Evolutionary conservation across 441 rosid species (phyloP).

Genomic region (Erodium trifolium): DNA sequence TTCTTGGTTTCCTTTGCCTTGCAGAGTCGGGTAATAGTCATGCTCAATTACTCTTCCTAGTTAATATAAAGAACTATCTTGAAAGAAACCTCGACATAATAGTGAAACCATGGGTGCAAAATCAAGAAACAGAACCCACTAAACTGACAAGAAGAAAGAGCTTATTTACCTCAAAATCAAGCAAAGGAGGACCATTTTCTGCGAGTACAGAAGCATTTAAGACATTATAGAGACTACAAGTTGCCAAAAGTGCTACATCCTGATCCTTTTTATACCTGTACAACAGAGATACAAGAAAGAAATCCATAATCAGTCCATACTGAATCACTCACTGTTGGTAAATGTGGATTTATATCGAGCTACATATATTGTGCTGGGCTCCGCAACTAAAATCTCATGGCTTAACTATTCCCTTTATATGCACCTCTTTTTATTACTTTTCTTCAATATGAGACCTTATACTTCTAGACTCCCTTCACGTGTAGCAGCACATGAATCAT

Average conservation of each 20-base stretch:
- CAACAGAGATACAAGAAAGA: constrained; percentile 16
- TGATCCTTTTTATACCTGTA: constrained; percentile 80
- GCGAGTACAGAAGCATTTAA: constrained; percentile 70
- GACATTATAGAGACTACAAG: constrained; percentile 73
- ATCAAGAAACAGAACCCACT: not conserved
- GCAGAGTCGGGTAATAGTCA: not conserved
- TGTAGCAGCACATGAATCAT: too few species aligned
- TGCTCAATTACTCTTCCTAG: not conserved
- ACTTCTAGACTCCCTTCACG: too few species aligned
- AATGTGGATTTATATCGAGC: too few species aligned
- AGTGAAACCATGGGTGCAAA: not conserved
- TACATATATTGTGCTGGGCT: too few species aligned
- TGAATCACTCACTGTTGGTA: not conserved
- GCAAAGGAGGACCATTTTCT: constrained; percentile 97
- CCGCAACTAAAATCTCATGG: too few species aligned
- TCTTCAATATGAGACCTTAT: too few species aligned
- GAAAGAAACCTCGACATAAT: constrained; percentile 2
- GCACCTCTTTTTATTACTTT: too few species aligned
- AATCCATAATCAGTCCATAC: constrained; percentile 1
- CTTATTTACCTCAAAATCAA: constrained; percentile 80
- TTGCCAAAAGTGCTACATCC: constrained; percentile 72
- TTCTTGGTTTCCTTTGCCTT: constrained; percentile 3
- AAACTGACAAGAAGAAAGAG: not conserved
- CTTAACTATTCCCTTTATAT: too few species aligned
- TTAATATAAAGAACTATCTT: constrained; percentile 2